Base-by-base conservation (phyloP, 352 stramenopile genomes). In the Hyphochytrium catenoides region DNA sequence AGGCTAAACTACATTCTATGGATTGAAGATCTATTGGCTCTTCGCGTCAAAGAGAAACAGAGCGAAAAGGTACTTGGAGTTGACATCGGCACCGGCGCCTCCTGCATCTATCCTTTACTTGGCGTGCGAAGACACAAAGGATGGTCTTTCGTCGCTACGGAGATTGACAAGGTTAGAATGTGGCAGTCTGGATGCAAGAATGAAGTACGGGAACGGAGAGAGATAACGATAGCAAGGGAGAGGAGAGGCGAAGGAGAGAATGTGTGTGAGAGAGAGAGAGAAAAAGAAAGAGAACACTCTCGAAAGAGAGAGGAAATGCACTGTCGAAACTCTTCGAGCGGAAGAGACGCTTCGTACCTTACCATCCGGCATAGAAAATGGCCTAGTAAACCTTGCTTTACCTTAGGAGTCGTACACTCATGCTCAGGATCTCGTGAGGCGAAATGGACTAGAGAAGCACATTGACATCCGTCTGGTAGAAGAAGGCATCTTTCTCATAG, bases 1-100 rank as follows among this genome's bases (percentile, higher is more conserved):
- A 46, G 70, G 9, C 66, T 93, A 24, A 96, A 95, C 61, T 96
- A 96, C 52, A 48, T 95, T 8, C 74, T 81, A 43, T 97, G 86
- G 86, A 68, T 97, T 34, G 67, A 84, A 52, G 65, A 94, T 34
- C 55, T 94, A 35, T 50, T 96, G 12, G 3, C 8, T 26, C 28
- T 27, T 31, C 18, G 12, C 22, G 6, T 30, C 17, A 14, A 41
- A 11, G 26, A 22, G 31, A 34, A 43, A 15, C 43, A 43, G 35
- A 22, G 5, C 8, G 23, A 39, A 14, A 17, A 20, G 1, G 54
- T 81, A 8, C 48, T 38, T 22, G 86, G 81, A 8, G 71, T 96
- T 28, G 88, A 97, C 47, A 84, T 96, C 45, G 88, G 88, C 25
- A 94, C 85, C 12, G 88, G 88, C 12, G 76, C 84, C 2, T 93